phyloP scores from a whole-genome alignment of 2,329 filamentous ascomycete species.

The Alternaria alternata region DNA sequence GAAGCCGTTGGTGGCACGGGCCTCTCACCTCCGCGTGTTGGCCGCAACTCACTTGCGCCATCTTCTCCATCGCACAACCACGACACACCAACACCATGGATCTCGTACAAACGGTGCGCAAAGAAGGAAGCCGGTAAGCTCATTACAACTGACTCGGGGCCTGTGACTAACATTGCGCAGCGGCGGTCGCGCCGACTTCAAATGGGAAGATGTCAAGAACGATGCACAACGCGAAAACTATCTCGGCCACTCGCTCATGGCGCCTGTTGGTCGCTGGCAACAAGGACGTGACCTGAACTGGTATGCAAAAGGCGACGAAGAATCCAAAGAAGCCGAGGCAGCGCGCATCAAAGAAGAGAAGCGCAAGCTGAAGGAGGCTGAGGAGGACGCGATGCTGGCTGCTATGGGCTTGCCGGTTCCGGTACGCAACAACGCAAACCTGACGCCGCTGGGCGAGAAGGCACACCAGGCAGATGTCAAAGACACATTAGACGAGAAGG shows the following conservation, averaged over 20 bases:
- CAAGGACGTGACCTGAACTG: slow-evolving; percentile 74
- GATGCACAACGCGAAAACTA: slow-evolving; percentile 89
- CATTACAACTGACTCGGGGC: neutral
- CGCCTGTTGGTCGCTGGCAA: slow-evolving; percentile 91
- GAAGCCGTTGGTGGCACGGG: slow-evolving; percentile 15
- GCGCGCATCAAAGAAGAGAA: slow-evolving; percentile 74
- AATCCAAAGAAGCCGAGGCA: slow-evolving; percentile 64
- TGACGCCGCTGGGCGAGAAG: slow-evolving; percentile 64
- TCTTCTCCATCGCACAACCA: neutral
- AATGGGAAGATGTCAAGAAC: slow-evolving; percentile 91
- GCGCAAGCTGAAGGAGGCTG: slow-evolving; percentile 83
- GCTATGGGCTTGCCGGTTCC: slow-evolving; percentile 82
- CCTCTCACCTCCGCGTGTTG: slow-evolving; percentile 35
- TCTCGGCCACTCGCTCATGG: slow-evolving; percentile 90
- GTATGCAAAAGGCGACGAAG: slow-evolving; percentile 69
- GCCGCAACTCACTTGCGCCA: slow-evolving; percentile 25
- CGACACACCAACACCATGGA: slow-evolving; percentile 71
- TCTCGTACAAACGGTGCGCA: slow-evolving; percentile 89
- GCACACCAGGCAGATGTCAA: slow-evolving; percentile 64
- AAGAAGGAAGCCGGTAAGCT: slow-evolving; percentile 77
- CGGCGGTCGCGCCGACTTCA: slow-evolving; percentile 90
- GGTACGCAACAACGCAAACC: slow-evolving; percentile 70
- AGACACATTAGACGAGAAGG: slow-evolving; percentile 60
- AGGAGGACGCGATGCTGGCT: slow-evolving; percentile 86
- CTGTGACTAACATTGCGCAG: slow-evolving; percentile 51